phyloP scores from a whole-genome alignment of 345 rosid species.

The Eutrema heterophyllum region DNA sequence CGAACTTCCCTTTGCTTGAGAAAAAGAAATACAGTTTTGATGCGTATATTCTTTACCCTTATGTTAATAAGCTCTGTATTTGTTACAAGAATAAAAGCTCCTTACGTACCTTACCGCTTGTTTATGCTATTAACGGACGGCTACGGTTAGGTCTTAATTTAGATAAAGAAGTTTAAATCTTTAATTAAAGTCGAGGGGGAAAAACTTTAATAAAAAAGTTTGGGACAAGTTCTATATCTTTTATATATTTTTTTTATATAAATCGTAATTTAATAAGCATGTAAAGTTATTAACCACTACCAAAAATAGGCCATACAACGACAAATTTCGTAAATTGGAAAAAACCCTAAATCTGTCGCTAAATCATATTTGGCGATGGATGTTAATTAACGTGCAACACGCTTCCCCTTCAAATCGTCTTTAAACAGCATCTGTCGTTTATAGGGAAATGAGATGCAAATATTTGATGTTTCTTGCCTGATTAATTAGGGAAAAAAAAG shows the following conservation, averaged over 20 bases:
- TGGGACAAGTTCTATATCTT: not conserved
- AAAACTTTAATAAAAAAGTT: conserved; percentile 11
- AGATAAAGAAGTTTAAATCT: conserved; percentile 6
- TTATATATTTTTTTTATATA: not conserved
- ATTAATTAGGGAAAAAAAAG: not conserved
- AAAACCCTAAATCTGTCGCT: not conserved
- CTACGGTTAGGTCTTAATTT: not conserved
- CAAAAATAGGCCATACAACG: not conserved
- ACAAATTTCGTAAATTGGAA: not conserved
- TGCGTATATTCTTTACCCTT: too few species aligned
- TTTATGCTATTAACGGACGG: not conserved
- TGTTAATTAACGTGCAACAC: conserved; percentile 7
- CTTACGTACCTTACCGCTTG: not conserved
- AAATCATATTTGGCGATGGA: not conserved
- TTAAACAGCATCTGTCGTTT: conserved; percentile 12
- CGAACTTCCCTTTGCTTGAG: conserved; percentile 29
- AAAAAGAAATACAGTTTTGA: not conserved
- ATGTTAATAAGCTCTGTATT: too few species aligned
- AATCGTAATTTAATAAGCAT: not conserved
- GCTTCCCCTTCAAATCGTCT: not conserved
- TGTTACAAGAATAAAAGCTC: too few species aligned
- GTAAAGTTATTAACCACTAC: not conserved
- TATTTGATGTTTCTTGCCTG: not conserved
- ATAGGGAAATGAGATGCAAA: not conserved
- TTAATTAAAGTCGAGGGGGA: conserved; percentile 9